phyloP scores from a whole-genome alignment of 2,329 filamentous ascomycete species.

The Dothistroma septosporum region DNA sequence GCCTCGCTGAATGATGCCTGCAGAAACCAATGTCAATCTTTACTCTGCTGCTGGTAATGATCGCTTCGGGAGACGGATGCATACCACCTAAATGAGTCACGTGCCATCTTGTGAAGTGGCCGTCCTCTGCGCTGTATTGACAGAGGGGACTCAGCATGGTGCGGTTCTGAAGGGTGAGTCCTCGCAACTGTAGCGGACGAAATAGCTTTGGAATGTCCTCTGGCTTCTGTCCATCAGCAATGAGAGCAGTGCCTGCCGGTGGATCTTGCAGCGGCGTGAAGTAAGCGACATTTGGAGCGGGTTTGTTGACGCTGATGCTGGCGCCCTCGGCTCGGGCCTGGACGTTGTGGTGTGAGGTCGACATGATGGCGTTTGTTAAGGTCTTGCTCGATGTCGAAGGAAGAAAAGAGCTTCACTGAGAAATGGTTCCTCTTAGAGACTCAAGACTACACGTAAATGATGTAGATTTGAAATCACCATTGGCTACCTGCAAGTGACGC shows the following conservation, averaged over 20 bases:
- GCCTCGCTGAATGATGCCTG: constrained; percentile 66
- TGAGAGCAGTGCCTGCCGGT: constrained; percentile 45
- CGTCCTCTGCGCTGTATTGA: constrained; percentile 63
- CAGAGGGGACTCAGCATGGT: constrained; percentile 62
- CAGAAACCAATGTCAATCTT: neutral
- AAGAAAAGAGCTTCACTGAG: neutral
- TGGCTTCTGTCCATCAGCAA: constrained; percentile 41
- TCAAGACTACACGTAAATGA: neutral
- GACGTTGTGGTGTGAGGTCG: constrained; percentile 32
- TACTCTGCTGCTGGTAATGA: neutral
- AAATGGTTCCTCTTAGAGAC: neutral
- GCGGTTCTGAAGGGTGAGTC: constrained; percentile 39
- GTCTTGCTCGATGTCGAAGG: neutral
- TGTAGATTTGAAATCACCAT: neutral
- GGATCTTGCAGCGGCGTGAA: constrained; percentile 48
- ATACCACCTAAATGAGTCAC: constrained; percentile 61
- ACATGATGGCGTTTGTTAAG: constrained; percentile 10
- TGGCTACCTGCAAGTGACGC: neutral
- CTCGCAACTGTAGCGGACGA: constrained; percentile 54
- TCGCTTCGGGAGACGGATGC: neutral
- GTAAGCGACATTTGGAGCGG: constrained; percentile 44
- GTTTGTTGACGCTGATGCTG: constrained; percentile 37
- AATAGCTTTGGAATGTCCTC: constrained; percentile 55
- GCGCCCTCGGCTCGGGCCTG: constrained; percentile 13
- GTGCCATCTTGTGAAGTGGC: constrained; percentile 77